These are phyloP conservation scores for Cladophialophora psammophila DNA, from an alignment of 2,329 filamentous ascomycete genomes.

Conservation along the genomic window DNA sequence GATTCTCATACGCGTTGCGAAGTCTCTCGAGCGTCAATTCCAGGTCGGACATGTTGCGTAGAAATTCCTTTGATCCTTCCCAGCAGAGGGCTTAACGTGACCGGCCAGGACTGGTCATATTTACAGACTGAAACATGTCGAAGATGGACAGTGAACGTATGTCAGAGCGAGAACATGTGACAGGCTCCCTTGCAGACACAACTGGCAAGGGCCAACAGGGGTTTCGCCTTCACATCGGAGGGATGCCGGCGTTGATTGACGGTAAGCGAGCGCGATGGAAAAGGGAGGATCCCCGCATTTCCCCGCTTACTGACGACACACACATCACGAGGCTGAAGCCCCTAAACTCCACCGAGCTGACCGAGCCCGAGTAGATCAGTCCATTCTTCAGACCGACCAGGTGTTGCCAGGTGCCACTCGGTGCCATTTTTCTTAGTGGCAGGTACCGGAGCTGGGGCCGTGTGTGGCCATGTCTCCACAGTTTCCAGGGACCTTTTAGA, in stretches of 20 bases:
- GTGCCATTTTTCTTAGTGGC: background rate
- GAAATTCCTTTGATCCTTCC: background rate
- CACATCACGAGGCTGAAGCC: constrained; percentile 20
- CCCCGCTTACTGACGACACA: background rate
- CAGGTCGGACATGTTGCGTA: constrained; percentile 9
- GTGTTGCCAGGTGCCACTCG: background rate
- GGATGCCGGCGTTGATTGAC: constrained; percentile 17
- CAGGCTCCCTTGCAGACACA: background rate
- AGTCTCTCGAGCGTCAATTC: constrained; percentile 6
- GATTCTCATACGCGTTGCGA: constrained; percentile 8
- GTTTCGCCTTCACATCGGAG: background rate
- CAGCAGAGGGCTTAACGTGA: background rate
- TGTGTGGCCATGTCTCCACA: background rate
- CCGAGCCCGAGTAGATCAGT: background rate
- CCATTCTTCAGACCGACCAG: background rate
- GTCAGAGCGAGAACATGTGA: background rate
- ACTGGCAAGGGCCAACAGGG: too few species aligned
- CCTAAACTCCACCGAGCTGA: background rate
- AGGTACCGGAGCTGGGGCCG: background rate
- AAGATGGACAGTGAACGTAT: background rate
- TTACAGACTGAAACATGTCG: background rate
- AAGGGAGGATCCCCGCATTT: constrained; percentile 2
- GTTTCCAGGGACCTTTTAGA: background rate
- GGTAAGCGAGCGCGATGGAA: background rate
- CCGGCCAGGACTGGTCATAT: background rate